Percentiles rank a stretch among this genome's conserved stretches.
Conservation (phyloP, 305 asterid species). For the Fraxinus angustifolia region DNA sequence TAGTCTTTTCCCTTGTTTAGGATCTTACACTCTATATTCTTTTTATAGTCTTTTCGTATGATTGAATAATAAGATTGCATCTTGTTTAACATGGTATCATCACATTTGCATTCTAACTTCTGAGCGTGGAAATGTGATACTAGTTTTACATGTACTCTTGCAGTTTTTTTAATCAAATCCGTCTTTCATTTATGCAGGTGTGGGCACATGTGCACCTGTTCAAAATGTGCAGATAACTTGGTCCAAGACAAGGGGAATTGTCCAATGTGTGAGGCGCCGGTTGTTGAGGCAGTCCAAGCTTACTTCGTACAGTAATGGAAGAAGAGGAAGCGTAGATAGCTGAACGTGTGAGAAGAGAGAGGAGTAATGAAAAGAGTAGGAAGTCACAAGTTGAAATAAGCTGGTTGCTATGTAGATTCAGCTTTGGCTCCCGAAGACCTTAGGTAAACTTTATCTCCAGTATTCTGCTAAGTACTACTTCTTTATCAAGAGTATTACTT, state of each 20-base stretch:
- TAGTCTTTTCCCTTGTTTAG: not conserved
- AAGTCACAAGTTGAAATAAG: slow-evolving; percentile 23
- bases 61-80: not conserved
- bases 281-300: slow-evolving; percentile 67
- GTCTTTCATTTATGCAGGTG: slow-evolving; percentile 44
- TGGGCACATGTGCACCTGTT: slow-evolving; percentile 93
- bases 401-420: slow-evolving; percentile 18
- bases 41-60: not conserved
- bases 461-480: not conserved
- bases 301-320: slow-evolving; percentile 46
- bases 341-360: not conserved
- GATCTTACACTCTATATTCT: not conserved
- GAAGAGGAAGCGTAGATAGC: slow-evolving; percentile 2
- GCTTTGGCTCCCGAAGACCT: slow-evolving; percentile 20
- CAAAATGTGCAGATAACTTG: slow-evolving; percentile 65
- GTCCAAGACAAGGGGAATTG: slow-evolving; percentile 56
- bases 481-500: not conserved
- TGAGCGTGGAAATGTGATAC: not conserved
- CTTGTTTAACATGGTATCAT: not conserved
- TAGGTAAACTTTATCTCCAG: not conserved
- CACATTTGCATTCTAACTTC: not conserved
- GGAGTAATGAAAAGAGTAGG: not conserved
- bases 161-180: not conserved
- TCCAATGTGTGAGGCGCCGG: slow-evolving; percentile 84
- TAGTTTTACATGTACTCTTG: not conserved